phyloP scores from a whole-genome alignment of 257 asterid genomes.

The Solanum dulcamara region DNA sequence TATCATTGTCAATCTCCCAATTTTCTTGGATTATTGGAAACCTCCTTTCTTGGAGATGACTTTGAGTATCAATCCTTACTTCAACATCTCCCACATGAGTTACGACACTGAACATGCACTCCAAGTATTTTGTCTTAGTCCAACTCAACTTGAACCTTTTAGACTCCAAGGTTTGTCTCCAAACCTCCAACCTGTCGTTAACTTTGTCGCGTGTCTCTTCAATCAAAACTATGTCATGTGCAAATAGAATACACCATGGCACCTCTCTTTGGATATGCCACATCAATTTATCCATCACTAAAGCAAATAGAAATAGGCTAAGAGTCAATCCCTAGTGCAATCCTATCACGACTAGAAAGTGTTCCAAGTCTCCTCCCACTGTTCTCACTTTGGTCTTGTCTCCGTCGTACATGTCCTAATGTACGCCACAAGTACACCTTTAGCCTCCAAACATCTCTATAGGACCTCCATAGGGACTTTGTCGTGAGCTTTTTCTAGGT shows the following conservation, averaged over 20 bases:
- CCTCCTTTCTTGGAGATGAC: not conserved
- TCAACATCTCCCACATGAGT: not conserved
- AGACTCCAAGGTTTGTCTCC: not conserved
- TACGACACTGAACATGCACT: not conserved
- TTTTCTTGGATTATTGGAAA: not conserved
- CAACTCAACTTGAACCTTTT: not conserved
- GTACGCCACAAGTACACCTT: not conserved
- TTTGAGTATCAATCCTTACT: not conserved
- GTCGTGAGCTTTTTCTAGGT: not conserved
- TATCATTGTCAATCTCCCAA: not conserved
- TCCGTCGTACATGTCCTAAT: not conserved
- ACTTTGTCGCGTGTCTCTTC: not conserved
- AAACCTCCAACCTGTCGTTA: not conserved
- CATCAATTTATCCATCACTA: not conserved
- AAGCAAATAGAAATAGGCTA: not conserved
- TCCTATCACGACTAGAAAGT: not conserved
- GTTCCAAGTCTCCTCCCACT: not conserved
- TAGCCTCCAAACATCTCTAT: not conserved
- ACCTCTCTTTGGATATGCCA: not conserved
- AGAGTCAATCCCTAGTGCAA: not conserved
- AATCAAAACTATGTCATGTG: not conserved
- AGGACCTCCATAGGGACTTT: no score
- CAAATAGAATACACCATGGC: not conserved
- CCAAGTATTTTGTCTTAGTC: not conserved
- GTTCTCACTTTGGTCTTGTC: not conserved